phyloP scores from a whole-genome alignment of 345 rosid genomes.

The Camelina hispida region DNA sequence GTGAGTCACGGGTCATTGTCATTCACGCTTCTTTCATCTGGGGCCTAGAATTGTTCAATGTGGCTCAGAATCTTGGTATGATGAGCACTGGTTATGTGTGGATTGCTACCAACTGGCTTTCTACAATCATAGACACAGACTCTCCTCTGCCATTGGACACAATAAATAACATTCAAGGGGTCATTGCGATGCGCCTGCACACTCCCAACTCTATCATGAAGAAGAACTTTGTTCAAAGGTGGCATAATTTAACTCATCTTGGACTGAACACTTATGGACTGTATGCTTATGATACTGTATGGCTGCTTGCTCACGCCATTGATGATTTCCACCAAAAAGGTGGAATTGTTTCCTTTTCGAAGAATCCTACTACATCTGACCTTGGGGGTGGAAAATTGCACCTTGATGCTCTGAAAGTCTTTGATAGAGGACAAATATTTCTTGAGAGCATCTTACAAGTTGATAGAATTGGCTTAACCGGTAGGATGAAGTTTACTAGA shows the following conservation, averaged over 20 bases:
- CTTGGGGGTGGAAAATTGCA: constrained; percentile 56
- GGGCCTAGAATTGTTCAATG: constrained; percentile 62
- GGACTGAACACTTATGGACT: constrained; percentile 71
- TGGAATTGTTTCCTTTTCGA: constrained; percentile 70
- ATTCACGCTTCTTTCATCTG: constrained; percentile 55
- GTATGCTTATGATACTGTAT: constrained; percentile 87
- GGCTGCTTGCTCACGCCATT: constrained; percentile 83
- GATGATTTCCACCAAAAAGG: constrained; percentile 62
- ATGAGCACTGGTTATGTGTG: constrained; percentile 70
- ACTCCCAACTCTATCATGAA: constrained; percentile 65
- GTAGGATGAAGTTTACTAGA: constrained; percentile 59
- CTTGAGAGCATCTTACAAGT: constrained; percentile 61
- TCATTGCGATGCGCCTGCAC: constrained; percentile 68
- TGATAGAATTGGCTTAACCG: constrained; percentile 69
- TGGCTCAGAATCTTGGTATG: constrained; percentile 74
- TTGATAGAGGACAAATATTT: constrained; percentile 63
- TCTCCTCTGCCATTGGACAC: constrained; percentile 54
- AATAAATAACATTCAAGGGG: constrained; percentile 66
- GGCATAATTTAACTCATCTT: constrained; percentile 67
- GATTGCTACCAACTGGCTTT: constrained; percentile 73
- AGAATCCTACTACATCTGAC: constrained; percentile 47
- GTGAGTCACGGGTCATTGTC: constrained; percentile 78
- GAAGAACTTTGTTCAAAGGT: constrained; percentile 61
- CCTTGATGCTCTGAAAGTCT: constrained; percentile 74
- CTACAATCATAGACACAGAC: constrained; percentile 53